phyloP scores from a whole-genome alignment of 805 yeast genomes.

The Komagataella pseudopastoris region DNA sequence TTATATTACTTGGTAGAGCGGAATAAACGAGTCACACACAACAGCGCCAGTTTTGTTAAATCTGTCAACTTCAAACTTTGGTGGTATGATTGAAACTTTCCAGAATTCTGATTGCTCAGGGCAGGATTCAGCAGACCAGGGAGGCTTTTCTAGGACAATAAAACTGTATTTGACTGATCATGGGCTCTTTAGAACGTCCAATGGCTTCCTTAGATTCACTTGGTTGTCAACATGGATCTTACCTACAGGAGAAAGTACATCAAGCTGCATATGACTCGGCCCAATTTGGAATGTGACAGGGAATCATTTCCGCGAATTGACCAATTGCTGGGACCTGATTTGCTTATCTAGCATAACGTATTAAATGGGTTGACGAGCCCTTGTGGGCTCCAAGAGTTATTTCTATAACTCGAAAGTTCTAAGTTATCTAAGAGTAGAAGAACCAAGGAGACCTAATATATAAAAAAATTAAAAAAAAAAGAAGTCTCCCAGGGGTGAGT shows the following conservation, averaged over 20 bases:
- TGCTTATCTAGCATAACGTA: background rate
- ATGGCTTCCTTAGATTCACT: no score
- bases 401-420: no score
- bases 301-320: background rate
- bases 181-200: no score
- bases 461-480: no score
- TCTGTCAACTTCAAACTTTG: background rate
- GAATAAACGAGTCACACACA: background rate
- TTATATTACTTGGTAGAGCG: background rate
- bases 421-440: no score
- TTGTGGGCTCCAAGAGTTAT: no score
- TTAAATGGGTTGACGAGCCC: no score
- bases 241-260: background rate
- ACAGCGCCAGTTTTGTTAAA: background rate
- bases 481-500: background rate
- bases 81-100: background rate
- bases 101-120: background rate
- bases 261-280: background rate
- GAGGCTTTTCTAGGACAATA: background rate
- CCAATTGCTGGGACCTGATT: background rate
- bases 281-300: background rate
- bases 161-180: no score
- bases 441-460: no score
- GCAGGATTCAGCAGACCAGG: background rate
- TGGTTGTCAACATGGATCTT: background rate